Base-by-base conservation (phyloP, 225 moss, liverwort and hornwort genomes). In the Antitrichia curtipendula region DNA sequence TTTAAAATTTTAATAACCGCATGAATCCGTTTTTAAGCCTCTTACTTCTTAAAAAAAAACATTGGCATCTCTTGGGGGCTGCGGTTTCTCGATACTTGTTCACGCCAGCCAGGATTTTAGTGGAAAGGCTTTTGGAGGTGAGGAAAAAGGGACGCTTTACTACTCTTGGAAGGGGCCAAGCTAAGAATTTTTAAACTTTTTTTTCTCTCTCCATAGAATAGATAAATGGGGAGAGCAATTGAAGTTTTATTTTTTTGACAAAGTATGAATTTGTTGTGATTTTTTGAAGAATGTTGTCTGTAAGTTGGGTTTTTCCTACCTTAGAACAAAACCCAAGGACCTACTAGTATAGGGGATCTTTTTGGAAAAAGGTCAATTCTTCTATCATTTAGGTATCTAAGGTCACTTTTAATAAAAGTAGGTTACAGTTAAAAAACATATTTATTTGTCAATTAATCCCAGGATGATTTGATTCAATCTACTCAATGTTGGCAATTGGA, bases 1-100 rank as follows among this genome's bases (percentile, higher is more conserved):
- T n/a, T n/a, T 5, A 4, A 57, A 58, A 11, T 27, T 13, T 4
- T 8, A 4, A 34, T 4, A n/a, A 24, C 2, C 4, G 1, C 5
- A 29, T 38, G 10, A 14, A 6, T 19, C 31, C 5, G 3, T 41
- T 71, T 69, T 4, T 7, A 16, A 47, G 56, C 25, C 5, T 59
- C 21, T 78, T 57, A 12, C 28, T 32, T 28, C 3, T 18, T 8
- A 8, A 18, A 31, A 31, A 24, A 25, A 49, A 2, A 11, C 14
- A 50, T 50, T 14, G 50, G 50, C 14, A 50, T 15, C 50, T 50
- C 18, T 29, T 10, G 11, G 20, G 40, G 22, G 10, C 21, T 68
- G 15, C 2, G 3, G 14, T 41, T 53, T 29, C 40, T 7, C 52
- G 53, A 52, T 49, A 74, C 49, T 18, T 73, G 73, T 49, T 31